These are phyloP conservation scores for Tylopilus vinaceipallidus DNA, from an alignment of 768 basidiomycete genomes.

Conservation along the genomic window DNA sequence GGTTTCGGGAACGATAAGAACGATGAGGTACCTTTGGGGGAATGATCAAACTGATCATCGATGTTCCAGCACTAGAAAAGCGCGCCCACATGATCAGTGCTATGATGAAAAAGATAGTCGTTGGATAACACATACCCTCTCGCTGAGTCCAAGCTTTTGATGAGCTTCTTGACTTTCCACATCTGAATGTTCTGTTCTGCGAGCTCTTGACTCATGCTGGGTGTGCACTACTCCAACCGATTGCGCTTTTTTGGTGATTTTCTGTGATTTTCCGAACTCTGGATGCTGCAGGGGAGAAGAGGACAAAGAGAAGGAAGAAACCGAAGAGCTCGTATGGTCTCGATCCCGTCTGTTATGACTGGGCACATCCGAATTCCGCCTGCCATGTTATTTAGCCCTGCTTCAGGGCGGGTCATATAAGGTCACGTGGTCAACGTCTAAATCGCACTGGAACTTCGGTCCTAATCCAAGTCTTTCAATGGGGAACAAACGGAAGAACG, in stretches of 20 bases:
- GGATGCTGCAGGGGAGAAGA: slow-evolving; percentile 26
- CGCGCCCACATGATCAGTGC: slow-evolving; percentile 23
- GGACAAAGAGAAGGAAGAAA: slow-evolving; percentile 9
- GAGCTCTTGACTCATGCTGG: slow-evolving; percentile 76
- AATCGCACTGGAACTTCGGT: no score
- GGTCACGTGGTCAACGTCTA: slow-evolving; percentile 16
- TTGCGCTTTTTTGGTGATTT: slow-evolving; percentile 13
- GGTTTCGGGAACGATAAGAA: slow-evolving; percentile 4
- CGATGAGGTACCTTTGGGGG: slow-evolving; percentile 74
- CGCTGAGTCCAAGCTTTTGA: slow-evolving; percentile 94
- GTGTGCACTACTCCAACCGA: slow-evolving; percentile 18
- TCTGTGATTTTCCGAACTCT: slow-evolving; percentile 4
- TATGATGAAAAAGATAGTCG: not conserved
- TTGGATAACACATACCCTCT: slow-evolving; percentile 33
- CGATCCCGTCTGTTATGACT: not conserved
- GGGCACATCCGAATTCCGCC: slow-evolving; percentile 15
- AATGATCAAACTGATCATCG: slow-evolving; percentile 98
- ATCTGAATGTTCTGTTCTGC: slow-evolving; percentile 97
- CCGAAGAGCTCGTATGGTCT: slow-evolving; percentile 1
- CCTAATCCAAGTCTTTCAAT: no score
- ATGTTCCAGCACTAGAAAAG: slow-evolving; percentile 78
- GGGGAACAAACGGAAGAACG: slow-evolving; percentile 25
- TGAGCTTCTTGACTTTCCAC: slow-evolving; percentile 99
- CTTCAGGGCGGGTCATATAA: slow-evolving; percentile 22
- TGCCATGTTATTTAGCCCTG: not conserved